phyloP scores from a whole-genome alignment of 2,329 filamentous ascomycete species.

The Sclerotinia subarctica region DNA sequence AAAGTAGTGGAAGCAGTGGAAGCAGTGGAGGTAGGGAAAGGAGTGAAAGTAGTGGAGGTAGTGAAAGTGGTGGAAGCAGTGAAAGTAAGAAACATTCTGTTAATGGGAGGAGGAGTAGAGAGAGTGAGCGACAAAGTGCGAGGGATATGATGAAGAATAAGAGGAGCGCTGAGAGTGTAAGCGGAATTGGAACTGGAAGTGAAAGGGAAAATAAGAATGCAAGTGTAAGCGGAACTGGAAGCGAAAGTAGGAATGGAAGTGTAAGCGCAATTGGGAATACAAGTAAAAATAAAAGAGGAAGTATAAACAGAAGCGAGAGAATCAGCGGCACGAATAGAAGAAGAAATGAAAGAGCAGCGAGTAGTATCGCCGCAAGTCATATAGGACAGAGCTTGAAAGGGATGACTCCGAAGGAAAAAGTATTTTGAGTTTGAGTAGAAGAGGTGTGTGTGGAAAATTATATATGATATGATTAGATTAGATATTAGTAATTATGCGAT shows the following conservation, averaged over 20 bases:
- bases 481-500: too few relatives aligned
- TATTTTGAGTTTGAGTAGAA: background rate
- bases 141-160: background rate
- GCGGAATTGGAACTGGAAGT: background rate
- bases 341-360: background rate
- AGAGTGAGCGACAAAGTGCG: background rate
- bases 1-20: too few relatives aligned
- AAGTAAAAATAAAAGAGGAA: background rate
- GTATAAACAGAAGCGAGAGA: background rate
- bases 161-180: background rate
- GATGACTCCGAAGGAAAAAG: background rate
- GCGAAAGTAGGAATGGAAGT: background rate
- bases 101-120: background rate
- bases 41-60: too few relatives aligned
- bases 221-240: background rate
- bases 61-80: too few relatives aligned
- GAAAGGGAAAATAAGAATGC: background rate
- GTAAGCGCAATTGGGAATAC: background rate
- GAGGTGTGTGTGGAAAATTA: too few relatives aligned
- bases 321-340: background rate
- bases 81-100: background rate
- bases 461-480: too few relatives aligned
- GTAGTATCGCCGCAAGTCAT: background rate
- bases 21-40: background rate
- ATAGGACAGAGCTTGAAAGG: background rate